A percentile compares a stretch with the other conserved stretches of the same genome.
Evolutionary conservation across 306 rosid genomes (phyloP).

Genomic region (Aeschynomene evenia): DNA sequence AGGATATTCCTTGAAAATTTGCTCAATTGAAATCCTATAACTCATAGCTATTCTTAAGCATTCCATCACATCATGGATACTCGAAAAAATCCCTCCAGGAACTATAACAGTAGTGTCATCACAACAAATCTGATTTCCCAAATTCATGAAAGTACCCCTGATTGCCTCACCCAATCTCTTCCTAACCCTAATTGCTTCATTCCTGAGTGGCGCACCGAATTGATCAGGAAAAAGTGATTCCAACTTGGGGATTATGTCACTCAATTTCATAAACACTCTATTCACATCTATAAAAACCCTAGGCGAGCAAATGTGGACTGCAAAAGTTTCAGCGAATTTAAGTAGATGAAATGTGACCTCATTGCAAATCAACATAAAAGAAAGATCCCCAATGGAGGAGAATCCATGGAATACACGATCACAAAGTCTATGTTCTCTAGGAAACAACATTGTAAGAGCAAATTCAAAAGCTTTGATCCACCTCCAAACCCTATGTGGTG

Average conservation of each 20-base stretch:
- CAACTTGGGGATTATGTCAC: slow-evolving; percentile 43
- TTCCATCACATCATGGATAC: not conserved
- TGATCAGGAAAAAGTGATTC: slow-evolving; percentile 40
- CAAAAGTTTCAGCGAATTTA: slow-evolving; percentile 59
- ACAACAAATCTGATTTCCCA: slow-evolving; percentile 46
- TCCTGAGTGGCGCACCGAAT: slow-evolving; percentile 37
- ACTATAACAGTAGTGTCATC: not conserved
- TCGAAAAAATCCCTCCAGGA: slow-evolving; percentile 31
- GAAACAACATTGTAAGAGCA: slow-evolving; percentile 57
- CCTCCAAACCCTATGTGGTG: slow-evolving; percentile 13
- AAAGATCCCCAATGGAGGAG: slow-evolving; percentile 54
- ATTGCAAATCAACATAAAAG: slow-evolving; percentile 69
- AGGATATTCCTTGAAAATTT: not conserved
- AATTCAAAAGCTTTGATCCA: slow-evolving; percentile 62
- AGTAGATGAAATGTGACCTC: slow-evolving; percentile 57
- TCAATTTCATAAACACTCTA: slow-evolving; percentile 54
- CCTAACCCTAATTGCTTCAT: not conserved
- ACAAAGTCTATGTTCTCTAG: slow-evolving; percentile 62
- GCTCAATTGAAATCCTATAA: not conserved
- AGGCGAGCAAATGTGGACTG: slow-evolving; percentile 8
- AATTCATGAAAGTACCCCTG: not conserved
- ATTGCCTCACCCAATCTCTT: not conserved
- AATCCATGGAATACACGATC: slow-evolving; percentile 58
- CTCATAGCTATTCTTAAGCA: not conserved
- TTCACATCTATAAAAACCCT: not conserved